Evolutionary conservation across 345 rosid genomes (phyloP), one percentile per base, ranked within the genome.

Genomic region (Carallia brachiata): DNA sequence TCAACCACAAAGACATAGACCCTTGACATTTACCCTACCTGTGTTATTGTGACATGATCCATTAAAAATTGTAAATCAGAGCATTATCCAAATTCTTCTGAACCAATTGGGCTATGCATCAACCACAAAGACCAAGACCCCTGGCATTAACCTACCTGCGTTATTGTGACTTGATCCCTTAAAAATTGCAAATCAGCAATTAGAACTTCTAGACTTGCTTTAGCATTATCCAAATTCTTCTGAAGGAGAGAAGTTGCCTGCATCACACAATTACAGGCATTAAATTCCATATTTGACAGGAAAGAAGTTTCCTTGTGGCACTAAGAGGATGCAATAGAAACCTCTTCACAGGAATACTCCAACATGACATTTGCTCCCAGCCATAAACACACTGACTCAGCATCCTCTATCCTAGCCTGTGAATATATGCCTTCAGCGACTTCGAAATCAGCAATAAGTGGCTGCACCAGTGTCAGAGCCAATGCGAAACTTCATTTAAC

Each of bases 361-460:
- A 90, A 83, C 98, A 92, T 92, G 76, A 96, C 97, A 78, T 92
- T 96, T 70, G 97, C 97, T 72, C 91, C 98, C 27, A 92, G 80
- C 98, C 98, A 96, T 75, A 96, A 80, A 77, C 98, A 89, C 36
- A 96, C 97, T 0, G 90, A 89, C 72, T 89, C 96, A 1, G 77
- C 65, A 67, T 90, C 88, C 73, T 87, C 87, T 71, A 92, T 83
- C 70, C 75, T 31, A 78, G 97, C 90, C 68, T 82, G 86, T 17
- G 97, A 94, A 78, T 87, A 90, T 82, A 92, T 90, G 83, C 97
- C 97, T 85, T 96, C 98, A 63, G 91, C 88, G 50, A 90, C 97
- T 82, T 86, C 99, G 85, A 92, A 90, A 83, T 96, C 98, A 61
- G 97, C 84, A 68, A 90, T 52, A 64, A 92, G 94, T 19, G 87